Evolutionary conservation across 441 rosid species (phyloP), one percentile per base, ranked within the genome.

Genomic region (Breynia disticha): DNA sequence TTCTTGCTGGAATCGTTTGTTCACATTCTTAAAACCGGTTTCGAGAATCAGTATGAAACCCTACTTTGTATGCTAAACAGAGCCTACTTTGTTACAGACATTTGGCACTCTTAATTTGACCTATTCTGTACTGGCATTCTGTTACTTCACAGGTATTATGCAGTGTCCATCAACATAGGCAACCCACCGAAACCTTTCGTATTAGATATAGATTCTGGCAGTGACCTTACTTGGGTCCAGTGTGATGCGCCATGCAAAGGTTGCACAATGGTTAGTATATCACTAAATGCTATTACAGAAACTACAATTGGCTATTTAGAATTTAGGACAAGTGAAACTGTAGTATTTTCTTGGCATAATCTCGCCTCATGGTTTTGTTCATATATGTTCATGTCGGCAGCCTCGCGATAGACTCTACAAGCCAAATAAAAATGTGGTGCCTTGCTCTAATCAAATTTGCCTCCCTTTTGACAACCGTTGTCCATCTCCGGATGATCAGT

Each of bases 151-250:
- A 90, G 96, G 76, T 77, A 77, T 55, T 90, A 84, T 46, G 82
- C 85, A 48, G 78, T 76, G 48, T 75, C 88, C 2, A 41, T 90
- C 20, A 35, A 59, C 43, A 66, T 90, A 22, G 96, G 98, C 44
- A 80, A 83, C 52, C 95, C 93, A 12, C 76, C 90, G 12, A 80
- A 70, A 66, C 82, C 83, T 22, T 90, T 83, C 67, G 90, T 77
- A 60, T 80, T 90, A 49, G 95, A 90, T 76, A 77, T 84, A 20
- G 96, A 90, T 47, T 81, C 96, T 11, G 98, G 96, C 14, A 90
- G 95, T 69, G 95, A 90, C 63, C 90, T 90, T 18, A 83, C 96
- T 52, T 87, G 95, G 96, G 87, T 90, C 68, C 95, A 90, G 64
- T 90, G 98, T 47, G 77, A 83, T 70, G 93, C 84, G 20, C 95